Evolutionary conservation across 768 basidiomycete genomes (phyloP), one percentile per base, ranked within the genome.

Genomic region (Rhodotorula babjevae): DNA sequence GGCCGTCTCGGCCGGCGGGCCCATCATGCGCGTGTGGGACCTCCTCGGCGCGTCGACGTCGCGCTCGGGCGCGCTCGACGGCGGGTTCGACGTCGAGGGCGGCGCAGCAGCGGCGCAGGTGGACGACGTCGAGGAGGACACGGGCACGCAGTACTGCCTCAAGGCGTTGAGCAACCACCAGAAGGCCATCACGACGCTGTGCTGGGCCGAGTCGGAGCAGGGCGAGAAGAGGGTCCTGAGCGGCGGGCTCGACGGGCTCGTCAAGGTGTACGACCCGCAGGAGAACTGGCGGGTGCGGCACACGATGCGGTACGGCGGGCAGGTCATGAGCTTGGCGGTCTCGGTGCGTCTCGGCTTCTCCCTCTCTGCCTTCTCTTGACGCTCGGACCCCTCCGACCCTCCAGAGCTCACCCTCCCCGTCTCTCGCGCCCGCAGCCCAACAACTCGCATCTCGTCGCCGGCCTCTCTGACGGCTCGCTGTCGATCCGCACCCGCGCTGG

Each of bases 391-490:
- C 36, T 36, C 36, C 36, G n/a, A n/a, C n/a, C 9, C 42, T 42
- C 42, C 42, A 14, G 42, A 42, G 6, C 44, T 18, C 3, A 5
- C 44, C 12, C 42, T 49, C 40, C 60, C n/a, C 31, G 42, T 29
- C 60, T 4, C 25, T 29, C 9, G 8, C 16, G 15, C 76, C 40
- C 12, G 60, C 77, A 97, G 93, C 93, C 93, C 40, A 94, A 98
- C 80, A 92, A 96, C 77, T 94, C 93, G 0, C 96, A 98, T 78
- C 89, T 99, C 53, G 91, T 92, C 1, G 91, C 91, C 2, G 96
- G 96, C n/a, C 92, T 97, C 89, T 89, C 93, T 25, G 96, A 98
- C 79, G 95, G 95, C 5, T 97, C 95, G 3, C 85, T 99, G n/a
- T 94, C 94, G n/a, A 87, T 99, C 60, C 91, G 96, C 42, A 86